Conservation (phyloP, 2,329 filamentous ascomycete species). For the Amylocarpus encephaloides region DNA sequence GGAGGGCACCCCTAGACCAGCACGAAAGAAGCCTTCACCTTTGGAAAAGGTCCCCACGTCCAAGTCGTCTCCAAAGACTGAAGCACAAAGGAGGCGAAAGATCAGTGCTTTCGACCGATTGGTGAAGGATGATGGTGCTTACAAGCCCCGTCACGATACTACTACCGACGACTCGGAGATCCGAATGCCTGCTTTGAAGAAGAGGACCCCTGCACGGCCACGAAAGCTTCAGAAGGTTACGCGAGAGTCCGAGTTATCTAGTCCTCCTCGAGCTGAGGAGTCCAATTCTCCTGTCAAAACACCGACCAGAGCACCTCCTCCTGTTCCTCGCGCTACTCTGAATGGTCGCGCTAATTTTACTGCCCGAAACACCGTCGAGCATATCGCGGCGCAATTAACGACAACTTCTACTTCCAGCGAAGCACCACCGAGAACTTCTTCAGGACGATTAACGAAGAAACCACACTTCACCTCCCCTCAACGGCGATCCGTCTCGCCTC, state of each 20-base stretch:
- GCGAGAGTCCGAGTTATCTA: neutral
- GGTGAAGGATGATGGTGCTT: conserved; percentile 19
- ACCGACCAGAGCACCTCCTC: neutral
- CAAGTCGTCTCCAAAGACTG: conserved; percentile 3
- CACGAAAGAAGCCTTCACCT: too few relatives aligned
- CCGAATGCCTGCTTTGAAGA: conserved; percentile 11
- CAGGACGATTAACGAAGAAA: too few relatives aligned
- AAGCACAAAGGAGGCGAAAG: conserved; percentile 13
- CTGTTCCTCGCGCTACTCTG: neutral
- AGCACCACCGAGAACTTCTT: too few relatives aligned
- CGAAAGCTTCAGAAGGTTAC: conserved; percentile 18
- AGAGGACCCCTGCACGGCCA: conserved; percentile 5
- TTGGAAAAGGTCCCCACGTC: conserved; percentile 9
- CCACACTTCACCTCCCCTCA: neutral
- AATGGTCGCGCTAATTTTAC: neutral
- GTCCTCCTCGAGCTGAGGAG: too few relatives aligned
- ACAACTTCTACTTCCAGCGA: too few relatives aligned
- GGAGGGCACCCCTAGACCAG: too few relatives aligned
- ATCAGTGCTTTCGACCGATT: conserved; percentile 17
- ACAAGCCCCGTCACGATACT: conserved; percentile 14
- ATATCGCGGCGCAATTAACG: too few relatives aligned
- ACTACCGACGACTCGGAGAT: conserved; percentile 17
- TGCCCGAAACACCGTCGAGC: neutral
- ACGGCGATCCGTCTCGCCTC: conserved; percentile 15
- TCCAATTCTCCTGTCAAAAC: neutral